phyloP scores from a whole-genome alignment of 2,329 filamentous ascomycete genomes.

The Bipolaris zeicola region DNA sequence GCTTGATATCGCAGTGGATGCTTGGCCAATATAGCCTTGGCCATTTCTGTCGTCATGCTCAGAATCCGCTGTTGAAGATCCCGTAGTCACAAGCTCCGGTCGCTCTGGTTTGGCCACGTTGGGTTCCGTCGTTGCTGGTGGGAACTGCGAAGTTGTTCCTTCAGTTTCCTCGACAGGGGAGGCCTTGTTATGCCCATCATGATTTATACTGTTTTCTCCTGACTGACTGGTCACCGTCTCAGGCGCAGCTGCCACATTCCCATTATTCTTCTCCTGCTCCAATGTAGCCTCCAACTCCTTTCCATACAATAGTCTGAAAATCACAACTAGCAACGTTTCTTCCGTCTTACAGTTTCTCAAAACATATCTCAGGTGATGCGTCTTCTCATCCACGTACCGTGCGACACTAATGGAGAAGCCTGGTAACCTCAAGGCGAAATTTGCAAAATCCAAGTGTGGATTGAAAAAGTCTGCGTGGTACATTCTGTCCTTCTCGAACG shows the following conservation, averaged over 20 bases:
- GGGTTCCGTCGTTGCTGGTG: not conserved
- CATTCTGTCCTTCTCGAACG: conserved; percentile 52
- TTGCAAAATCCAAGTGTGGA: conserved; percentile 55
- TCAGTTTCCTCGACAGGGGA: conserved; percentile 5
- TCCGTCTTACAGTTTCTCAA: conserved; percentile 51
- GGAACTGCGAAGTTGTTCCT: not conserved
- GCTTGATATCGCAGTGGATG: conserved; percentile 17
- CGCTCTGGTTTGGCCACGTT: not conserved
- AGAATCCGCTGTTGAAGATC: not conserved
- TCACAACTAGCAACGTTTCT: conserved; percentile 53
- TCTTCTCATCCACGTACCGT: conserved; percentile 56
- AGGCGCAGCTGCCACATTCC: not conserved
- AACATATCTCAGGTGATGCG: conserved; percentile 54
- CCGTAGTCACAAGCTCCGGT: not conserved
- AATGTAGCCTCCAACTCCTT: conserved; percentile 48
- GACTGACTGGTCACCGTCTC: not conserved
- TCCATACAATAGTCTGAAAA: conserved; percentile 55
- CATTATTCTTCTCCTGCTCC: conserved; percentile 14
- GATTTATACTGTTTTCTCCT: not conserved
- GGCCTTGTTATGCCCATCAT: conserved; percentile 4
- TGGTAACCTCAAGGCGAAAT: conserved; percentile 53
- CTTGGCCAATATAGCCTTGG: conserved; percentile 14
- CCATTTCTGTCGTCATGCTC: conserved; percentile 9
- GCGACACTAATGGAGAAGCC: conserved; percentile 54
- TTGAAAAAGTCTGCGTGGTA: conserved; percentile 58